Evolutionary conservation across 2,329 filamentous ascomycete genomes (phyloP).

Genomic region (Fusarium odoratissimum): DNA sequence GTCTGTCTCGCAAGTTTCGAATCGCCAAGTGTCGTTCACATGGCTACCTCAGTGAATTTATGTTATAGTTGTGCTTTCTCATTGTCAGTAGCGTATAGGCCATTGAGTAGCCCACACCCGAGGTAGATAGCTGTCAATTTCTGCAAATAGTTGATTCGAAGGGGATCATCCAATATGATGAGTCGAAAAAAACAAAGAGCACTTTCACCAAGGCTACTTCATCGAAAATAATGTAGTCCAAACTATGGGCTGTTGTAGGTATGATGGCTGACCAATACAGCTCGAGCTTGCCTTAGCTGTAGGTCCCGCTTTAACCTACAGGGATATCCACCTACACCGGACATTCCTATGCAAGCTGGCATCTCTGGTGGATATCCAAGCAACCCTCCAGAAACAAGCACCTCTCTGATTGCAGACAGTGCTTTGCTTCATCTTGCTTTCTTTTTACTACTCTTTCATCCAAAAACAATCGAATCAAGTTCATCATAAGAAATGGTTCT

Average conservation of each 20-base stretch:
- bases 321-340: slow-evolving; percentile 29
- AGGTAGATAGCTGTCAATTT: not conserved
- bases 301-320: slow-evolving; percentile 34
- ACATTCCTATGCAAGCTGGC: slow-evolving; percentile 47
- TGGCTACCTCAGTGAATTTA: not conserved
- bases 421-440: slow-evolving; percentile 9
- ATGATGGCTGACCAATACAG: not conserved
- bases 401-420: slow-evolving; percentile 19
- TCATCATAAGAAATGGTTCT: slow-evolving; percentile 61
- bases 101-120: not conserved
- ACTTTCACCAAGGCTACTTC: not conserved
- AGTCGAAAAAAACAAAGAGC: not conserved
- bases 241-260: not conserved
- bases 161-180: not conserved
- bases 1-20: too few relatives aligned
- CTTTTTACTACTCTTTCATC: not conserved
- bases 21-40: not conserved
- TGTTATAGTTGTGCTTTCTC: not conserved
- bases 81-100: not conserved
- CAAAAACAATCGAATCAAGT: not conserved
- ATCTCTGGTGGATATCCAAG: slow-evolving; percentile 47
- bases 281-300: slow-evolving; percentile 38
- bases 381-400: slow-evolving; percentile 28
- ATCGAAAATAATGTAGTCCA: not conserved
- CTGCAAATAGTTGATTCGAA: not conserved